Evolutionary conservation across 2,329 filamentous ascomycete genomes (phyloP), one percentile per base, ranked within the genome.

Genomic region (Scortechinia acanthostroma): DNA sequence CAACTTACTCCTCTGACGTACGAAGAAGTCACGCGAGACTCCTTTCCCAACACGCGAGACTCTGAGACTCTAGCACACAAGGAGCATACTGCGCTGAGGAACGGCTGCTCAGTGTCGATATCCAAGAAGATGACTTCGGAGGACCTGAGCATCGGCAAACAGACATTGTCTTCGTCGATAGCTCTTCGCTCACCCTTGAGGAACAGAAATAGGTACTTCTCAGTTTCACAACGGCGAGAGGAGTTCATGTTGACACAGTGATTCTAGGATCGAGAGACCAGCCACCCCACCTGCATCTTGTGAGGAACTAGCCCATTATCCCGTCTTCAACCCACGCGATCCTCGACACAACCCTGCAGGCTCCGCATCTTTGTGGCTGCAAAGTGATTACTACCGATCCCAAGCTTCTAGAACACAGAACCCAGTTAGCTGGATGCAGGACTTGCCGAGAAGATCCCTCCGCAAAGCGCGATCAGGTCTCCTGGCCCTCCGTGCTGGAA

Each of bases 271-370:
- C 45, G 48, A 14, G 48, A 48, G 47, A 43, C 42, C 2, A 44
- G 46, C 20, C 47, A 47, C 4, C 46, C 46, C 25, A 21, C 35
- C 49, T 21, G 54, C 53, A 30, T 52, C 53, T 2, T 64, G 58
- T 42, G 49, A 58, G 42, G 61, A 65, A 49, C 57, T 49, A 22
- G 45, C 46, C 5, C 56, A 63, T 47, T 65, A 64, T 47, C 60
- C 62, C 2, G 25, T 64, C 14, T 65, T 58, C 44, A 53, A 63
- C 42, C 58, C 60, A 22, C 49, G 46, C n/a, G 54, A 65, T 43
- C 59, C 61, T 47, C 52, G 57, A 21, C 62, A 64, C 43, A 63
- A 62, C 21, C 55, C 62, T 35, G 40, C 53, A 5, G 40, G 25
- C n/a, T 22, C 44, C 3, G 42, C 43, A 13, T 43, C 44, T 15